phyloP scores from a whole-genome alignment of 139 green algal species.

The Ostreobium quekettii region DNA sequence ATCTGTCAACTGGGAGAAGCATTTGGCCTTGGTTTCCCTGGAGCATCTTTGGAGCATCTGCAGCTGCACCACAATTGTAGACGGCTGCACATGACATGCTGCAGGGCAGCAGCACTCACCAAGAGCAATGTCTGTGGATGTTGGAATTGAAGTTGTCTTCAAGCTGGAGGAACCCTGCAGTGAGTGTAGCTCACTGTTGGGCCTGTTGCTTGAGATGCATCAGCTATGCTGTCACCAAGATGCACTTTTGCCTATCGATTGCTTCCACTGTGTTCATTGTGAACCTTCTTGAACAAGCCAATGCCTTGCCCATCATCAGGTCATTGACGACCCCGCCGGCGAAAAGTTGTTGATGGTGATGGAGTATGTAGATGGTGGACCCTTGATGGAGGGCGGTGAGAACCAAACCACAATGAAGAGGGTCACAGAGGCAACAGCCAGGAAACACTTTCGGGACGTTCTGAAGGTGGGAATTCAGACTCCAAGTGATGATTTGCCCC shows the following conservation, averaged over 20 bases:
- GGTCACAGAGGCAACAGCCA: constrained; percentile 49
- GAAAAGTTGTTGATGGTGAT: constrained; percentile 80
- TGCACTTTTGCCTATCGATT: neutral
- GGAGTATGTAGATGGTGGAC: constrained; percentile 71
- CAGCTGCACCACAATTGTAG: neutral
- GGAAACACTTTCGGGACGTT: constrained; percentile 40
- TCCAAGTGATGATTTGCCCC: neutral
- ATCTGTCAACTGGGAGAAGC: neutral
- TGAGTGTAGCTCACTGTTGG: neutral
- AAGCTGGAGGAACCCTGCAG: too few species aligned
- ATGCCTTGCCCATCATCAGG: constrained; percentile 14
- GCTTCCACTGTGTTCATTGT: constrained; percentile 3
- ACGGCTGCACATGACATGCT: neutral
- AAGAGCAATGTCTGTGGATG: neutral
- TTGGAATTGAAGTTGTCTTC: too few species aligned
- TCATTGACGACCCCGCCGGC: constrained; percentile 47
- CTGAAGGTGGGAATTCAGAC: constrained; percentile 24
- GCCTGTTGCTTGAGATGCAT: neutral
- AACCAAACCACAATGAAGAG: constrained; percentile 32
- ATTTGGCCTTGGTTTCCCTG: neutral
- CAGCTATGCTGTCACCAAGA: neutral
- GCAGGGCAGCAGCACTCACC: constrained; percentile 21
- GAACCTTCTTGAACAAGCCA: neutral
- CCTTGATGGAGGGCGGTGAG: constrained; percentile 39
- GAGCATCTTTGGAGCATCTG: neutral